Conservation (phyloP, 805 yeast genomes). For the Cyberlindnera galapagoensis region DNA sequence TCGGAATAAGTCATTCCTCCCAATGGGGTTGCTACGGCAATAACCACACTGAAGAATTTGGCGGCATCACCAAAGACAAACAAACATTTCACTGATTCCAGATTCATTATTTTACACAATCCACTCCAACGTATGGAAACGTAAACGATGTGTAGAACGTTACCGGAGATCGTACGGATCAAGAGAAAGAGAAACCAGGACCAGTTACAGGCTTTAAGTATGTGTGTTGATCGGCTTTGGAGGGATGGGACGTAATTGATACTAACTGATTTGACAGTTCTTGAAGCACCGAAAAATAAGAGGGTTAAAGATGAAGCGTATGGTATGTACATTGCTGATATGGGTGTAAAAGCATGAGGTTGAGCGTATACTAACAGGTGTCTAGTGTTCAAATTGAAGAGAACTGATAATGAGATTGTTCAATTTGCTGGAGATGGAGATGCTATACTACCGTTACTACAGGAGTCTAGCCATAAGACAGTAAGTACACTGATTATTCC, state of each 20-base stretch:
- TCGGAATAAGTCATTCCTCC: too few species aligned
- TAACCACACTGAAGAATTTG: too few species aligned
- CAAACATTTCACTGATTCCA: too few species aligned
- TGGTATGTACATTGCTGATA: constrained; percentile 14
- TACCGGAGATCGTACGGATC: constrained; percentile 69
- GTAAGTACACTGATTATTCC: constrained; percentile 6
- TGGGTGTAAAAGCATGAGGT: too few species aligned
- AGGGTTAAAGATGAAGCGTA: constrained; percentile 31
- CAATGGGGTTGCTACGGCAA: too few species aligned
- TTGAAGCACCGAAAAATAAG: constrained; percentile 32
- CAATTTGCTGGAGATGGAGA: constrained; percentile 11
- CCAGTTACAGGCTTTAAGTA: constrained; percentile 73
- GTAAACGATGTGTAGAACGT: constrained; percentile 3
- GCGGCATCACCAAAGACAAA: too few species aligned
- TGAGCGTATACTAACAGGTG: too few species aligned
- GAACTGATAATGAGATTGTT: constrained; percentile 35
- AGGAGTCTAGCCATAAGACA: constrained; percentile 17
- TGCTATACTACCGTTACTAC: constrained; percentile 18
- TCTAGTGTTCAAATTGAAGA: constrained; percentile 39
- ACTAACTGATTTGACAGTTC: constrained; percentile 23
- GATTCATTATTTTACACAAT: too few species aligned
- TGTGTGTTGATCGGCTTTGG: constrained; percentile 12
- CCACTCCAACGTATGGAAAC: too few species aligned
- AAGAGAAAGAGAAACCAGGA: constrained; percentile 85
- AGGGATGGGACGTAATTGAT: constrained; percentile 5